phyloP scores from a whole-genome alignment of 2,329 filamentous ascomycete genomes.

The Nothopassalora personata region DNA sequence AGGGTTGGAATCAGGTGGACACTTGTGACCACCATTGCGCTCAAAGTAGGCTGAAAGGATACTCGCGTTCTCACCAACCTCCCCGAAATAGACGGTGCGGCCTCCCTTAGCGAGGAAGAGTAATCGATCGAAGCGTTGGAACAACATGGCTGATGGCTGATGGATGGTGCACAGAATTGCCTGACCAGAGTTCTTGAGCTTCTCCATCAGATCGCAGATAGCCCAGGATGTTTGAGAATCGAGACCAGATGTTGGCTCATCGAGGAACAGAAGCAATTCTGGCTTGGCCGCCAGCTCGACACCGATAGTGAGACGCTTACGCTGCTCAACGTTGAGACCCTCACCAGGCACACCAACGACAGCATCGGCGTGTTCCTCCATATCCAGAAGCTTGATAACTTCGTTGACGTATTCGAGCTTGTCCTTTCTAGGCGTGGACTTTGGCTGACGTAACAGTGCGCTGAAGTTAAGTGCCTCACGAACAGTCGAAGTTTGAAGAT shows the following conservation, averaged over 20 bases:
- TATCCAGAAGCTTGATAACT: constrained; percentile 83
- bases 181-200: constrained; percentile 81
- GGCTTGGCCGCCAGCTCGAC: constrained; percentile 95
- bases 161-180: constrained; percentile 97
- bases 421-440: constrained; percentile 63
- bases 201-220: constrained; percentile 81
- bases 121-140: constrained; percentile 81
- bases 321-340: constrained; percentile 66
- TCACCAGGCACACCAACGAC: constrained; percentile 86
- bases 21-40: constrained; percentile 60
- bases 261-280: constrained; percentile 80
- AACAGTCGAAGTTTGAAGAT: constrained; percentile 77
- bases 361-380: constrained; percentile 85
- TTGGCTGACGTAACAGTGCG: constrained; percentile 77
- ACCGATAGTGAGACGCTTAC: constrained; percentile 80
- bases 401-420: constrained; percentile 86
- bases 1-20: constrained; percentile 66
- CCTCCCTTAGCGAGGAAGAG: constrained; percentile 73
- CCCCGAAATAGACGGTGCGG: constrained; percentile 74
- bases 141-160: constrained; percentile 91
- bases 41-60: constrained; percentile 71
- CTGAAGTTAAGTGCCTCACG: constrained; percentile 84
- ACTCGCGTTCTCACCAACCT: constrained; percentile 66
- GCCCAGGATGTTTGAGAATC: constrained; percentile 93
- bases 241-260: constrained; percentile 90